phyloP scores from a whole-genome alignment of 75 land plant species.

The Cunninghamia lanceolata region DNA sequence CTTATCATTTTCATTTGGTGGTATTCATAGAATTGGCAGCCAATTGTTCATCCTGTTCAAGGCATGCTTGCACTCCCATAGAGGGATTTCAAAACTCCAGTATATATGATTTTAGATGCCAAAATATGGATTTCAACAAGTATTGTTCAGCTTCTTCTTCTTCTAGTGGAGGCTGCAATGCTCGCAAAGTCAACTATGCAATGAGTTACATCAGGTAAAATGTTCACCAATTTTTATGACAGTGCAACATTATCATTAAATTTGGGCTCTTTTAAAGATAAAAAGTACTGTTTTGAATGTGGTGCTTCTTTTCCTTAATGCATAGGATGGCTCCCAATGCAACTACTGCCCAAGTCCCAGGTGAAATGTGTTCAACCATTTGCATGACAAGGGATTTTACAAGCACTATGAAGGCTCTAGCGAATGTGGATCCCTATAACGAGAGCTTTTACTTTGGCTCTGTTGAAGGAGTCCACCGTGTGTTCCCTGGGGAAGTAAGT shows the following conservation, averaged over 20 bases:
- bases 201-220: neutral
- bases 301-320: too few relatives aligned
- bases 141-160: neutral
- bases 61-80: neutral
- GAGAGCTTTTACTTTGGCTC: neutral
- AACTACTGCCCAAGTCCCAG: neutral
- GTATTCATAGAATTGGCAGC: neutral
- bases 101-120: neutral
- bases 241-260: too few relatives aligned
- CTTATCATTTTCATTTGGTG: neutral
- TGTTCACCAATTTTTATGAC: neutral
- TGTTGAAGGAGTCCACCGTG: neutral
- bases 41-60: neutral
- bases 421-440: neutral
- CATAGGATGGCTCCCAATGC: neutral
- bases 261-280: neutral
- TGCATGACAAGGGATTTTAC: neutral
- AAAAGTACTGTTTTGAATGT: neutral
- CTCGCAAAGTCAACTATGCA: neutral
- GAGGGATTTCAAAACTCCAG: neutral
- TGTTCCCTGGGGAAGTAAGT: neutral
- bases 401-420: neutral
- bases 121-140: neutral
- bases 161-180: neutral
- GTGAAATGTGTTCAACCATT: neutral